These are phyloP conservation scores for Bruguiera hainesii DNA, from an alignment of 441 rosid species.

Conservation along the genomic window DNA sequence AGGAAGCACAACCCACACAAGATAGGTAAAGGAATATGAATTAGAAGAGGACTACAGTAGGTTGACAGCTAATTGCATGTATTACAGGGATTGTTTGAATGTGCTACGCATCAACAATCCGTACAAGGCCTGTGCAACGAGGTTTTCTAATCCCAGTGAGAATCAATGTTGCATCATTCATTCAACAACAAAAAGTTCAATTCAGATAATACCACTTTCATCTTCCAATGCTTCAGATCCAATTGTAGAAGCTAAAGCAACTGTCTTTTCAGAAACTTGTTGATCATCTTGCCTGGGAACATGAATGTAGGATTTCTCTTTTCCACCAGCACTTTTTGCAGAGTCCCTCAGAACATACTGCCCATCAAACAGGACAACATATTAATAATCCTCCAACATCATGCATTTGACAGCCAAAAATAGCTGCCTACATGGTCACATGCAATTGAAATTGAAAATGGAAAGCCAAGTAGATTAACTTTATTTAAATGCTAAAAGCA, in stretches of 20 bases:
- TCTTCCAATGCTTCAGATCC: slow-evolving; percentile 43
- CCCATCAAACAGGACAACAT: slow-evolving; percentile 22
- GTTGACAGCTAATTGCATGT: too few relatives aligned
- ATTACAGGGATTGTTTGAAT: too few relatives aligned
- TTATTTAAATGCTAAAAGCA: neutral
- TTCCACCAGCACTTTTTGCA: slow-evolving; percentile 41
- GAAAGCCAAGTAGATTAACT: neutral
- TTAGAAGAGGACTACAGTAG: too few relatives aligned
- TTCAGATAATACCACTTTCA: slow-evolving; percentile 40
- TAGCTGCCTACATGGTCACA: neutral
- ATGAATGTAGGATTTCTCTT: slow-evolving; percentile 46
- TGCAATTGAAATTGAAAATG: neutral
- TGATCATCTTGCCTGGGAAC: slow-evolving; percentile 49
- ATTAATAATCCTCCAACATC: slow-evolving; percentile 7
- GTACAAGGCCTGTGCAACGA: too few relatives aligned
- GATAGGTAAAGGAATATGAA: too few relatives aligned
- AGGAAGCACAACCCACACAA: too few relatives aligned
- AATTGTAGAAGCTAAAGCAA: slow-evolving; percentile 28
- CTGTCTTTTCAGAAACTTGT: slow-evolving; percentile 39
- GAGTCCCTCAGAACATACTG: slow-evolving; percentile 59
- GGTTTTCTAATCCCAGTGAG: too few relatives aligned
- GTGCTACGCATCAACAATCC: too few relatives aligned
- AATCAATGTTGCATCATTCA: neutral
- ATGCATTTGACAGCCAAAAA: neutral
- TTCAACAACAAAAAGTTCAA: neutral